Percentiles rank a stretch among this genome's conserved stretches.
These are phyloP conservation scores for Obelidium mucronatum DNA, from an alignment of 192 early-diverging fungal species.

Conservation along the genomic window DNA sequence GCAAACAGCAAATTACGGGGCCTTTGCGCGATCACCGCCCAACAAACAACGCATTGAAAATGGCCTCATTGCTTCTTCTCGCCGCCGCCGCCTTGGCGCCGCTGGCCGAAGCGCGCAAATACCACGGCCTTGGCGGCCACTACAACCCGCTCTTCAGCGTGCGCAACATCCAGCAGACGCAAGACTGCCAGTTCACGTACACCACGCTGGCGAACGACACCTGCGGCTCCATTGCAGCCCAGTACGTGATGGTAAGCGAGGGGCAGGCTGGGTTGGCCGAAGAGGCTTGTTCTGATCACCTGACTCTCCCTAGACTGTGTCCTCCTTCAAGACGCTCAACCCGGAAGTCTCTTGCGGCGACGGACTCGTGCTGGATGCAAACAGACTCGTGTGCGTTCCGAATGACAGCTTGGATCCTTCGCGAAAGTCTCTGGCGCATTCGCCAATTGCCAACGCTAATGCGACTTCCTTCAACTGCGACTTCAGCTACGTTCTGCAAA, in stretches of 20 bases:
- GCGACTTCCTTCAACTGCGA: background rate
- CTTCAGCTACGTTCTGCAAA: background rate
- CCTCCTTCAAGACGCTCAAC: background rate
- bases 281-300: background rate
- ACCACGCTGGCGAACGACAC: background rate
- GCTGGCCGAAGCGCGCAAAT: too few species aligned
- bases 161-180: background rate
- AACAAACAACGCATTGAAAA: too few species aligned
- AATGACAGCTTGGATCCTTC: too few species aligned
- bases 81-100: too few species aligned
- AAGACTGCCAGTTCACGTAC: background rate
- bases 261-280: too few species aligned
- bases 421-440: too few species aligned
- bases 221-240: constrained; percentile 22
- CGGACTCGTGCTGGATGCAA: background rate
- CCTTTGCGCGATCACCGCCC: too few species aligned
- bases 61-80: too few species aligned
- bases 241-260: constrained; percentile 5
- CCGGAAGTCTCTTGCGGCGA: background rate
- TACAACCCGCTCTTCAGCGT: background rate
- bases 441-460: too few species aligned
- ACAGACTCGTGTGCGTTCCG: background rate
- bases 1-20: too few species aligned
- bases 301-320: background rate
- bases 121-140: too few species aligned